Evolutionary conservation across 495 filamentous ascomycete genomes (phyloP), one percentile per base, ranked within the genome.

Genomic region (Cladorrhinum samala): DNA sequence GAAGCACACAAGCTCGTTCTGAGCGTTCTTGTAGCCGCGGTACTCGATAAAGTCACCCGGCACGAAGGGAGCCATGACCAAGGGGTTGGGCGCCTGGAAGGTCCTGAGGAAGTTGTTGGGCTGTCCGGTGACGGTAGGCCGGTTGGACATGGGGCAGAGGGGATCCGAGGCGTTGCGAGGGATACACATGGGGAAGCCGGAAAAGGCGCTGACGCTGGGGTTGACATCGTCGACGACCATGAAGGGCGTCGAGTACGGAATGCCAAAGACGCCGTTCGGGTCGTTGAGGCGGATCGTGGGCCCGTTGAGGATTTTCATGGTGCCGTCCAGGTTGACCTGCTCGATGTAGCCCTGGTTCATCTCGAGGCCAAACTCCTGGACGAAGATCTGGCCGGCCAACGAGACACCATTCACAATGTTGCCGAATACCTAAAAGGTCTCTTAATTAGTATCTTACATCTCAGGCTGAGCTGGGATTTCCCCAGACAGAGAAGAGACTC

Each of bases 121-220:
- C 24, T 25, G 36, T 17, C 56, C 46, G 1, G 48, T n/a, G 1
- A 50, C 16, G 2, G 55, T 30, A 0, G 68, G 69, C 1, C 70
- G 63, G 49, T 74, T 70, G 17, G 59, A 58, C 1, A 51, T 13
- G 0, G 70, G 71, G 43, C 70, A 74, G 2, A 66, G 55, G 0
- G 57, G 49, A 18, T 74, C 71, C 6, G 52, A 55, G 40, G 39
- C 8, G 4, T 56, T 60, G 3, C 72, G 60, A 1, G 70, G 72
- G 19, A 74, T 63, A 47, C 72, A 74, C 68, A 74, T 72, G 36
- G 70, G 72, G 46, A 74, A 73, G 8, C 72, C 70, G 3, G 56
- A 60, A 27, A 72, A 74, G 1, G 71, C 61, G 8, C 60, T 61
- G 33, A 74, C 60, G 33, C 56, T 62, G 1, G 72, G 72, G 57